Evolutionary conservation across 2,329 filamentous ascomycete genomes (phyloP).

Genomic region (Cercospora citrullina): DNA sequence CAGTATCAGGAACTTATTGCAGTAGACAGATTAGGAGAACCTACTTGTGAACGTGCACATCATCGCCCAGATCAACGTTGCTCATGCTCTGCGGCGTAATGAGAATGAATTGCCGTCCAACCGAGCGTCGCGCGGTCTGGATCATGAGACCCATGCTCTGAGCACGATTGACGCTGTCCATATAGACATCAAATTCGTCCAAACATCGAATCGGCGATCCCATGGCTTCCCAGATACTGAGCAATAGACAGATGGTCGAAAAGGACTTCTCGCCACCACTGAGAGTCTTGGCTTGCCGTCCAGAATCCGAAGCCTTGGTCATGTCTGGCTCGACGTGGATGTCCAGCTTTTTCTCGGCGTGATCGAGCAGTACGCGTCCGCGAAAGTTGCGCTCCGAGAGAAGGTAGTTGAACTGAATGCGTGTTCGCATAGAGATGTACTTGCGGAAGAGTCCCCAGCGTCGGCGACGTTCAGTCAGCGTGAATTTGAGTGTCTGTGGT

Average conservation of each 20-base stretch:
- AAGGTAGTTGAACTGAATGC: conserved; percentile 83
- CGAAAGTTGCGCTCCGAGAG: conserved; percentile 87
- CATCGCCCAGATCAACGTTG: conserved; percentile 59
- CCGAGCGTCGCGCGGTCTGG: conserved; percentile 75
- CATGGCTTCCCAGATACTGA: conserved; percentile 97
- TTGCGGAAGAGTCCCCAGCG: conserved; percentile 82
- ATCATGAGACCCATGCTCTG: conserved; percentile 95
- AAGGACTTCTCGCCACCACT: conserved; percentile 98
- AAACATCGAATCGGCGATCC: conserved; percentile 90
- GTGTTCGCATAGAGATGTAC: conserved; percentile 80
- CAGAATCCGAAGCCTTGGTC: conserved; percentile 67
- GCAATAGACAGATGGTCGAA: conserved; percentile 88
- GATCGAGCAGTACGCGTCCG: conserved; percentile 76
- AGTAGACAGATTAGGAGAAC: background rate
- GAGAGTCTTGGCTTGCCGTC: conserved; percentile 84
- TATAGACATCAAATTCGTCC: conserved; percentile 98
- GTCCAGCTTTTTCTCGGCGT: conserved; percentile 70
- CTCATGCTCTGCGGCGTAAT: conserved; percentile 89
- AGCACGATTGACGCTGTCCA: conserved; percentile 94
- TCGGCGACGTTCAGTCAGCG: conserved; percentile 67
- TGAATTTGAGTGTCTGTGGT: conserved; percentile 53
- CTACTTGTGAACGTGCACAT: conserved; percentile 74
- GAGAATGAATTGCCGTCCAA: conserved; percentile 92
- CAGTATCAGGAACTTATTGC: conserved; percentile 32
- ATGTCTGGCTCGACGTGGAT: conserved; percentile 70